Base-by-base conservation (phyloP, 257 asterid species). In the Plantago ovata region DNA sequence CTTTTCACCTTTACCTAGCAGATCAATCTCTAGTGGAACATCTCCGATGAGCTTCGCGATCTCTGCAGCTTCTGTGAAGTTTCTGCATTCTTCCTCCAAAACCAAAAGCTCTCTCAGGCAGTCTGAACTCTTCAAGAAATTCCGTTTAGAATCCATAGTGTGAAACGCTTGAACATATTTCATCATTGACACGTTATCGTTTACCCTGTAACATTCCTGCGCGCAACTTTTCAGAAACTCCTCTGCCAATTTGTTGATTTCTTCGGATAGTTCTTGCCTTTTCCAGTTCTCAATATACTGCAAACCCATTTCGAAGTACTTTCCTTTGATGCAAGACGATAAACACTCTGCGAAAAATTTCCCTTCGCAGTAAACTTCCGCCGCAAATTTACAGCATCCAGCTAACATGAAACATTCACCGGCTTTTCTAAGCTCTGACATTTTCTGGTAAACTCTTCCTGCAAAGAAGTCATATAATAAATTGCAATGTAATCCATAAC, bases 341-440 rank as follows among this genome's bases (percentile, higher is more conserved):
- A 85, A 63, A 66, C 88, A 85, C 51, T 85, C 82, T n/a, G 0
- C 49, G 36, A 62, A 40, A 78, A 68, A 39, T 72, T 68, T 3
- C 81, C 84, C 47, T n/a, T 68, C 52, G 1, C 67, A 82, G 53
- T 74, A 82, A 21, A 67, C 76, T 58, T 62, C 64, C 0, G 91
- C 84, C 0, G 87, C 91, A 52, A 38, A 70, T 24, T 51, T 20
- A 54, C 73, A 72, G 18, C 56, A 46, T 43, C 70, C 83, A 7
- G 91, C 94, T 59, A 70, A 60, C n/a, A 45, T 55, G 62, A 85
- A 85, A 61, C 91, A 85, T 60, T 82, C 91, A 0, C 82, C 91
- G 2, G 91, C 90, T 73, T 72, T 82, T 54, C 59, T 47, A n/a
- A 81, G 33, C 43, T 76, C 55, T 10, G 55, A 3, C 85, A 78